These are phyloP conservation scores for Cyclotella baltica DNA, from an alignment of 108 stramenopile genomes.

Conservation along the genomic window DNA sequence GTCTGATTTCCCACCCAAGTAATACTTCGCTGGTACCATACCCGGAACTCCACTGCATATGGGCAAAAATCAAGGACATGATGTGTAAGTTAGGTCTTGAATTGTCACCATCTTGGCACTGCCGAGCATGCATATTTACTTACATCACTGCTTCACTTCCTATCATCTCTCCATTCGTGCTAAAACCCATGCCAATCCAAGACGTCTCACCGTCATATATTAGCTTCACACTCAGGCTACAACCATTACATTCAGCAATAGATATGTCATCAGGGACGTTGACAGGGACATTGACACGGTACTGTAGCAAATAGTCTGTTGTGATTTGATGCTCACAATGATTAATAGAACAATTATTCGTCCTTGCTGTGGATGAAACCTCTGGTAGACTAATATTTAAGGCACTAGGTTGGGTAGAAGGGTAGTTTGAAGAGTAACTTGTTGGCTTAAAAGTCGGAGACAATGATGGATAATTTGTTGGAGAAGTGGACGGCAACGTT, in stretches of 20 bases:
- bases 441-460: background rate
- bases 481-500: background rate
- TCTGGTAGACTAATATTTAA: background rate
- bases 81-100: too few relatives aligned
- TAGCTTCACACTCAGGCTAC: background rate
- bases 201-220: slow-evolving; percentile 21
- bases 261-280: background rate
- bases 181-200: slow-evolving; percentile 49
- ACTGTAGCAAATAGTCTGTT: slow-evolving; percentile 2
- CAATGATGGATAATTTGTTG: background rate
- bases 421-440: background rate
- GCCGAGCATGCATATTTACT: slow-evolving; percentile 29
- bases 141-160: slow-evolving; percentile 48
- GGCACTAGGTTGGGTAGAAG: background rate
- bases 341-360: slow-evolving; percentile 1
- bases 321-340: slow-evolving; percentile 4
- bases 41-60: slow-evolving; percentile 13
- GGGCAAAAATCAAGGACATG: background rate
- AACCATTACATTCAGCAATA: slow-evolving; percentile 1
- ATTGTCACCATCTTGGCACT: too few relatives aligned
- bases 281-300: slow-evolving; percentile 6
- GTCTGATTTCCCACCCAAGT: slow-evolving; percentile 6
- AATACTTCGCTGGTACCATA: slow-evolving; percentile 12
- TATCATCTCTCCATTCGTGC: slow-evolving; percentile 35
- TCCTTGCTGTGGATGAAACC: background rate